Percentiles rank a stretch among this genome's conserved stretches.
These are phyloP conservation scores for Cryptosporidium andersoni DNA, from an alignment of 169 alveolate genomes.

Conservation along the genomic window DNA sequence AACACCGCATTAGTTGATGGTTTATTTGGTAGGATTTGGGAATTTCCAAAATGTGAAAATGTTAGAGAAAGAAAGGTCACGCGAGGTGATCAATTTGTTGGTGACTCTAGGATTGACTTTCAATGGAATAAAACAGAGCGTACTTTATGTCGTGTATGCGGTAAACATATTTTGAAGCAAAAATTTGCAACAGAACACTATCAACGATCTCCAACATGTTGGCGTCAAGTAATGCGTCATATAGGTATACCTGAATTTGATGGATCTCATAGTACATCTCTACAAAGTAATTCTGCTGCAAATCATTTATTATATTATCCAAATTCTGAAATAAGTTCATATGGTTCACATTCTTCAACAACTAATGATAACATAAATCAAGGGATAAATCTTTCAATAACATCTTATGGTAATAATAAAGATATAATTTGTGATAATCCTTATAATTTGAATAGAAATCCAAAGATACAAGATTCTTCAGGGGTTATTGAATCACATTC, in stretches of 20 bases:
- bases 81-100: constrained; percentile 78
- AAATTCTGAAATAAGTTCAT: neutral
- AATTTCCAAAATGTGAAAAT: constrained; percentile 76
- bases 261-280: neutral
- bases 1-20: constrained; percentile 76
- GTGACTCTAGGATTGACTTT: constrained; percentile 76
- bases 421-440: neutral
- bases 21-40: constrained; percentile 78
- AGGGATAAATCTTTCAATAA: neutral
- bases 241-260: constrained; percentile 64
- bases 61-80: constrained; percentile 77
- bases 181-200: constrained; percentile 79
- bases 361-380: neutral
- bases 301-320: neutral
- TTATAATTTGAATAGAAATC: too few relatives aligned
- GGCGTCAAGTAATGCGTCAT: constrained; percentile 68
- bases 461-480: neutral
- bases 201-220: constrained; percentile 73
- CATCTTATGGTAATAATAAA: neutral
- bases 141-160: constrained; percentile 77
- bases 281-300: neutral
- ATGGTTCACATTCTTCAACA: neutral
- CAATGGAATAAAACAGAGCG: constrained; percentile 77
- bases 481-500: neutral
- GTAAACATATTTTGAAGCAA: constrained; percentile 77